Evolutionary conservation across 768 basidiomycete species (phyloP), one percentile per base, ranked within the genome.

Genomic region (Chiua virens): DNA sequence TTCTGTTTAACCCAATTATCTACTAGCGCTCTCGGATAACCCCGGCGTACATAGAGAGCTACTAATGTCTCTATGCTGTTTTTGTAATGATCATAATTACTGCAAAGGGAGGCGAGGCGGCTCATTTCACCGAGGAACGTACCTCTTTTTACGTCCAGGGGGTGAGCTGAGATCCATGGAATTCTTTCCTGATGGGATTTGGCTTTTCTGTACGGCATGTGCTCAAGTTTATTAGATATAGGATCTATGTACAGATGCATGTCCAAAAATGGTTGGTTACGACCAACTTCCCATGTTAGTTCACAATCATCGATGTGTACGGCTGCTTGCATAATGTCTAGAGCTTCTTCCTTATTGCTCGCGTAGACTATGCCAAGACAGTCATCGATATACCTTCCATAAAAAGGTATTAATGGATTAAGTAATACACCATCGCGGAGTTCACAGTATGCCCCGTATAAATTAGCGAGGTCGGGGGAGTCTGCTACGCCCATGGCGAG

Each of bases 381-480:
- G 18, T 54, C 53, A 37, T 58, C 51, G 20, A 55, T 50, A 25
- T 52, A 52, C 4, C 51, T 0, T 1, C 51, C 51, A 3, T 55
- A 55, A 14, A 45, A 55, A 18, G 34, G 8, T n/a, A 56, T 46
- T 10, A 2, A 1, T 3, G 4, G 37, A 18, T 45, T 3, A 3
- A 27, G 1, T 2, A 9, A 22, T 1, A 48, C n/a, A 1, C 25
- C 20, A 4, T 35, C 25, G 0, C 21, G 17, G 1, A 10, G 20
- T 36, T 53, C 55, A 14, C 21, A 53, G 3, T 1, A 44, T 34
- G 25, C 44, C 2, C 52, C 45, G 3, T 57, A 57, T 3, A 57
- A 42, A 34, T 57, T 57, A 2, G 56, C 56, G 11, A 57, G 56
- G 13, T 57, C 56, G 0, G 55, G 56, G 2, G 42, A 45, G 15